Evolutionary conservation across 768 basidiomycete species (phyloP).

Genomic region (Fomitopsis pulvina): DNA sequence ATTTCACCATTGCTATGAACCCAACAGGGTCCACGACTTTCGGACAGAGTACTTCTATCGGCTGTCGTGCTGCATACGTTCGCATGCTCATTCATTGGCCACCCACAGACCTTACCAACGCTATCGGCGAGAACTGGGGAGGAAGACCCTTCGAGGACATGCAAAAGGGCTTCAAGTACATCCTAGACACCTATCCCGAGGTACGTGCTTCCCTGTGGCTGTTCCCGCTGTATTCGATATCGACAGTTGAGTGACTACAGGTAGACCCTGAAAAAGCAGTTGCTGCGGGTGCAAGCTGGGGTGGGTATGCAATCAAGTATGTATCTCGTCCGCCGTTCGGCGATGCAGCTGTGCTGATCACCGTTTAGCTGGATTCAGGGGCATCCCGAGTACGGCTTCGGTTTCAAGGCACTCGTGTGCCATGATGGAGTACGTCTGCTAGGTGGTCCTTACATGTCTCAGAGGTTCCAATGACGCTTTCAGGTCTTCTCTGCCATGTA

Average conservation of each 20-base stretch:
- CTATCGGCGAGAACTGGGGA: constrained; percentile 76
- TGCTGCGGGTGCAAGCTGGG: constrained; percentile 32
- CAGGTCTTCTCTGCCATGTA: constrained; percentile 73
- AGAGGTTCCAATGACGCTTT: not conserved
- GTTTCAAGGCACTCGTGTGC: constrained; percentile 86
- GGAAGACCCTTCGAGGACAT: constrained; percentile 77
- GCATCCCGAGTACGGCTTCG: constrained; percentile 81
- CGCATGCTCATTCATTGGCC: too few relatives aligned
- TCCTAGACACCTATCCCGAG: constrained; percentile 62
- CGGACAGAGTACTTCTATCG: constrained; percentile 75
- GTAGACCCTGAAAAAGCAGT: constrained; percentile 65
- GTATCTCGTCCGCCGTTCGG: constrained; percentile 13
- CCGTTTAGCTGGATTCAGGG: constrained; percentile 84
- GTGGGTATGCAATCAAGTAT: constrained; percentile 83
- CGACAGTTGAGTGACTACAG: constrained; percentile 27
- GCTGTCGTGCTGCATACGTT: too few relatives aligned
- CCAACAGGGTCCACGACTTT: constrained; percentile 94
- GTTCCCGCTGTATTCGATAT: not conserved
- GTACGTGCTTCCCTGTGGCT: constrained; percentile 27
- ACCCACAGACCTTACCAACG: constrained; percentile 85
- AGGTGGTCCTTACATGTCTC: not conserved
- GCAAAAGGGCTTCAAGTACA: constrained; percentile 66
- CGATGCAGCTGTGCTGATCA: constrained; percentile 1
- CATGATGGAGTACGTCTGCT: constrained; percentile 75
- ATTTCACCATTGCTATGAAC: constrained; percentile 83